phyloP scores from a whole-genome alignment of 1,139 yeast species.

The Protomyces macrosporus region DNA sequence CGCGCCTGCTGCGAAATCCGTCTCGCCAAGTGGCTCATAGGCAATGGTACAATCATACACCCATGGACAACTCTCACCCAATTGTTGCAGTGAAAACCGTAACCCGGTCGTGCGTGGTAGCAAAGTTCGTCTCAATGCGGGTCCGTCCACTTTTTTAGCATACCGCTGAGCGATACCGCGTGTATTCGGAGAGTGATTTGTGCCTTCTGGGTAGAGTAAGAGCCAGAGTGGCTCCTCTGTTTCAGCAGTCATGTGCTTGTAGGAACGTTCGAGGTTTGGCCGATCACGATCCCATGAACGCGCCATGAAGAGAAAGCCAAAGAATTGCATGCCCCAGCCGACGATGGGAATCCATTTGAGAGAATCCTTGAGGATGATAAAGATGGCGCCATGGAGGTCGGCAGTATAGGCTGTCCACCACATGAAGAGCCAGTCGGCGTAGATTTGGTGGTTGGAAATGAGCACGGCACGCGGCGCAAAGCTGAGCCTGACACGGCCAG shows the following conservation, averaged over 20 bases:
- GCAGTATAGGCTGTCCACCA: slow-evolving; percentile 85
- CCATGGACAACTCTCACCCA: slow-evolving; percentile 56
- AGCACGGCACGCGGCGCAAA: slow-evolving; percentile 50
- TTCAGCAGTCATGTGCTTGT: slow-evolving; percentile 2
- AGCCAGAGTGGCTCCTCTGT: slow-evolving; percentile 46
- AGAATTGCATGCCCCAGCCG: slow-evolving; percentile 84
- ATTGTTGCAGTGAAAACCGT: slow-evolving; percentile 56
- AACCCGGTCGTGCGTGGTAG: slow-evolving; percentile 81
- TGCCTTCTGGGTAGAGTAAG: slow-evolving; percentile 89
- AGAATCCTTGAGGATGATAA: slow-evolving; percentile 75
- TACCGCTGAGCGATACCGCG: slow-evolving; percentile 52
- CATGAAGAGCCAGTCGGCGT: slow-evolving; percentile 87
- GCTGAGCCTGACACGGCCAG: slow-evolving; percentile 35
- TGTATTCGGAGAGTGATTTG: slow-evolving; percentile 70
- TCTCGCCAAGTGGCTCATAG: slow-evolving; percentile 59
- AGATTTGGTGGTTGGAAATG: slow-evolving; percentile 71
- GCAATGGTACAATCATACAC: slow-evolving; percentile 82
- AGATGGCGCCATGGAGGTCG: slow-evolving; percentile 55
- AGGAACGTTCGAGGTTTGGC: slow-evolving; percentile 50
- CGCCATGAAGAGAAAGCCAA: slow-evolving; percentile 50
- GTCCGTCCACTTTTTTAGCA: slow-evolving; percentile 48
- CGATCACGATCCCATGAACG: slow-evolving; percentile 74
- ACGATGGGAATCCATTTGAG: slow-evolving; percentile 66
- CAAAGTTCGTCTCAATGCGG: slow-evolving; percentile 54
- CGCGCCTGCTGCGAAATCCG: slow-evolving; percentile 70